These are phyloP conservation scores for Gossypium mustelinum DNA, from an alignment of 345 rosid species.

Conservation along the genomic window DNA sequence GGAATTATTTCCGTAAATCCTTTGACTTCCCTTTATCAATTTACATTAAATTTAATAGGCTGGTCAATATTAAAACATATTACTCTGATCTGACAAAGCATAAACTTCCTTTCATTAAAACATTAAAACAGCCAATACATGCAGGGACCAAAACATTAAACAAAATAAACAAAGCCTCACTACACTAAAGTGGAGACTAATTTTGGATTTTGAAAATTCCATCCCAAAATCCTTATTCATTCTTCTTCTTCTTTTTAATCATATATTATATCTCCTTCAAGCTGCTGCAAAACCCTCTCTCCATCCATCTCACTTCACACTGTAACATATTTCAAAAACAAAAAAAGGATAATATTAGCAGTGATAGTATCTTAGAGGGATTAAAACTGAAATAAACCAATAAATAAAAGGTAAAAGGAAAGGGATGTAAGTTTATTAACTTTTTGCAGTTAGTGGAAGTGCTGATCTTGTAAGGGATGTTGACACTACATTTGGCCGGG, in stretches of 20 bases:
- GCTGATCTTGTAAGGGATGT: slow-evolving; percentile 42
- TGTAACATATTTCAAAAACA: neutral
- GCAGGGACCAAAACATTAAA: neutral
- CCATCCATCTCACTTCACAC: slow-evolving; percentile 2
- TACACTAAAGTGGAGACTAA: neutral
- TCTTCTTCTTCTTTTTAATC: neutral
- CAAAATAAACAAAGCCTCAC: neutral
- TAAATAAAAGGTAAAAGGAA: neutral
- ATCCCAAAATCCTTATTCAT: slow-evolving; percentile 3
- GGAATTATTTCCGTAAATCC: too few species aligned
- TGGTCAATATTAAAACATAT: too few species aligned
- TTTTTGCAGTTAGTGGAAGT: slow-evolving; percentile 32
- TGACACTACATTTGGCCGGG: slow-evolving; percentile 35
- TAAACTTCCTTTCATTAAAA: neutral
- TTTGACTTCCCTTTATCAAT: too few species aligned
- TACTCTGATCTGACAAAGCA: neutral
- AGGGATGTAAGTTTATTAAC: slow-evolving; percentile 18
- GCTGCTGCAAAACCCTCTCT: neutral
- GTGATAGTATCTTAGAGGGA: too few species aligned
- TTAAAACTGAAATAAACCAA: too few species aligned
- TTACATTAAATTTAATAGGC: too few species aligned
- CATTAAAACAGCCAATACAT: neutral
- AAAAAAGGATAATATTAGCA: too few species aligned
- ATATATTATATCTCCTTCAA: neutral
- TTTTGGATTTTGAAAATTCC: neutral